phyloP scores from a whole-genome alignment of 441 rosid species.

The Corymbia citriodora region DNA sequence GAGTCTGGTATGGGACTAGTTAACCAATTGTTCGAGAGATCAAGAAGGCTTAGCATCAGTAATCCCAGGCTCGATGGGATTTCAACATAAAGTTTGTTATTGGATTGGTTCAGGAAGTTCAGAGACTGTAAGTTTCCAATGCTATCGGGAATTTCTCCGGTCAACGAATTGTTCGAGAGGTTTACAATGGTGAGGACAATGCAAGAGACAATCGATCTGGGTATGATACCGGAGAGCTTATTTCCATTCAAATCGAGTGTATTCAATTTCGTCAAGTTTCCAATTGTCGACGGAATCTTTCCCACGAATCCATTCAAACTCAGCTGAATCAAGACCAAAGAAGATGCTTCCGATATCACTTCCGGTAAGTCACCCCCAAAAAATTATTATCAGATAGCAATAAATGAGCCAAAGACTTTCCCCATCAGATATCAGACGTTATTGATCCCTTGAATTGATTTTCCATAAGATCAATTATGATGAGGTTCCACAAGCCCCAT shows the following conservation, averaged over 20 bases:
- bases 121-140: conserved; percentile 28
- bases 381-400: conserved; percentile 30
- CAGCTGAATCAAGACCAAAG: conserved; percentile 33
- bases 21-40: conserved; percentile 47
- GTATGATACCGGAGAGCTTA: conserved; percentile 36
- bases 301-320: conserved; percentile 39
- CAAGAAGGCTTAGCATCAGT: conserved; percentile 47
- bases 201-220: conserved; percentile 39
- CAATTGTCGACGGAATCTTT: conserved; percentile 27
- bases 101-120: conserved; percentile 47
- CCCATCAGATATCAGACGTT: conserved; percentile 28
- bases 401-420: conserved; percentile 42
- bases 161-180: conserved; percentile 40
- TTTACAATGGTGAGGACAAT: conserved; percentile 25
- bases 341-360: conserved; percentile 32
- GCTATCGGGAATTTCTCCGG: conserved; percentile 42
- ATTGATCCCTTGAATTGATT: conserved; percentile 41
- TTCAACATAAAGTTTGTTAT: conserved; percentile 41
- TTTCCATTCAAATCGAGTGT: conserved; percentile 33
- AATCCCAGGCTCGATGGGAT: conserved; percentile 36
- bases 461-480: conserved; percentile 36
- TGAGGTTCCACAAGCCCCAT: conserved; percentile 53
- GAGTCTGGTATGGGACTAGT: conserved; percentile 40
- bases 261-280: conserved; percentile 33
- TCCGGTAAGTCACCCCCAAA: conserved; percentile 42